Conservation (phyloP, 2,329 filamentous ascomycete genomes). For the Drechslera avenae region DNA sequence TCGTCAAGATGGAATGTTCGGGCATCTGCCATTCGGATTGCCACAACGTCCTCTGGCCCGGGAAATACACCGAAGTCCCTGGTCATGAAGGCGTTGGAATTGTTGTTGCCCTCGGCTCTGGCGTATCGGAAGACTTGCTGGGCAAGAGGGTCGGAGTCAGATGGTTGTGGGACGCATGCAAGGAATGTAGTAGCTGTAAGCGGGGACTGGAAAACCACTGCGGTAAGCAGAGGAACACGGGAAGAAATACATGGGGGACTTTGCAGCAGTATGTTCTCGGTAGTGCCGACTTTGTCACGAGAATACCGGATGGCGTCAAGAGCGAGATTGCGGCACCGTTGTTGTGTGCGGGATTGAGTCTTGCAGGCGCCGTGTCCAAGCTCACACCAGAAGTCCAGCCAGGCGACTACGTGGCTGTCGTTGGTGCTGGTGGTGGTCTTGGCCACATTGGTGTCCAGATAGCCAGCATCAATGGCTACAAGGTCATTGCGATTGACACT, state of each 20-base stretch:
- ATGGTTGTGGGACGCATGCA: conserved; percentile 54
- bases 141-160: conserved; percentile 52
- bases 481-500: conserved; percentile 80
- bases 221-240: conserved; percentile 50
- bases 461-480: conserved; percentile 80
- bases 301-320: conserved; percentile 45
- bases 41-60: conserved; percentile 52
- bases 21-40: conserved; percentile 57
- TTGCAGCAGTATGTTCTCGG: conserved; percentile 46
- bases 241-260: conserved; percentile 45
- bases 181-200: conserved; percentile 45
- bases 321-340: conserved; percentile 46
- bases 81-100: conserved; percentile 55
- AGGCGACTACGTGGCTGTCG: conserved; percentile 78
- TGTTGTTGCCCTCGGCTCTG: conserved; percentile 46
- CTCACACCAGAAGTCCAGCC: conserved; percentile 73
- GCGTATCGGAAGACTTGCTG: conserved; percentile 34
- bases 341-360: conserved; percentile 52
- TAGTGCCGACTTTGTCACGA: conserved; percentile 38
- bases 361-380: conserved; percentile 86
- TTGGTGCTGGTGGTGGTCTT: conserved; percentile 82
- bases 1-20: conserved; percentile 55
- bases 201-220: conserved; percentile 51
- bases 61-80: conserved; percentile 53
- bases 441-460: conserved; percentile 83